A percentile compares a stretch with the other conserved stretches of the same genome.
These are phyloP conservation scores for Chimonanthus salicifolius DNA, from an alignment of 164 flowering plant genomes.

Conservation along the genomic window DNA sequence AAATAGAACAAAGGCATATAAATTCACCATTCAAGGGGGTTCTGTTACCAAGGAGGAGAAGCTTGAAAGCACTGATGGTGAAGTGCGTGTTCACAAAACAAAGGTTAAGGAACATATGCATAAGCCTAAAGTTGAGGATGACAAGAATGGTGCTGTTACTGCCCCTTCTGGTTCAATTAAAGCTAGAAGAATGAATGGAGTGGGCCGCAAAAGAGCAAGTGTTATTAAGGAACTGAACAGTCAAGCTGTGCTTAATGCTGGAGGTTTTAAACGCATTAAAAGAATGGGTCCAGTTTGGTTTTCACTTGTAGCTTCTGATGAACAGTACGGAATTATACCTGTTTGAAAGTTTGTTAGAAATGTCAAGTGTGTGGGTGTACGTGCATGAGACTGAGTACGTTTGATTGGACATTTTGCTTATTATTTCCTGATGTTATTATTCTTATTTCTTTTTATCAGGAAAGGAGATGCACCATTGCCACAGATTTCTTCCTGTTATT, in stretches of 20 bases:
- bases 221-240: constrained; percentile 21
- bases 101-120: constrained; percentile 42
- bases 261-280: constrained; percentile 30
- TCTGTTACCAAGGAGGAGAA: constrained; percentile 35
- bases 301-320: constrained; percentile 65
- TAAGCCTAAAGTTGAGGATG: constrained; percentile 40
- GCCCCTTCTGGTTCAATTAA: constrained; percentile 36
- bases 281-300: constrained; percentile 79
- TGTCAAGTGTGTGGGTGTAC: not conserved
- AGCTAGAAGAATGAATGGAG: constrained; percentile 47
- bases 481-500: constrained; percentile 43
- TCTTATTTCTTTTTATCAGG: constrained; percentile 40
- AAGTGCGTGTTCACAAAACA: constrained; percentile 25
- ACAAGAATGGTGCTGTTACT: constrained; percentile 24
- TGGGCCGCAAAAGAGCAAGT: constrained; percentile 38
- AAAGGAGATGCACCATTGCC: constrained; percentile 49
- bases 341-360: not conserved
- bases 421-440: constrained; percentile 9
- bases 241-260: constrained; percentile 50
- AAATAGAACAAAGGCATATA: constrained; percentile 66
- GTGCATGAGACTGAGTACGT: not conserved
- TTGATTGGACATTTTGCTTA: not conserved
- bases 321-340: constrained; percentile 51
- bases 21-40: constrained; percentile 37
- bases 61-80: constrained; percentile 21